phyloP scores from a whole-genome alignment of 495 filamentous ascomycete species.

The Durotheca rogersii region DNA sequence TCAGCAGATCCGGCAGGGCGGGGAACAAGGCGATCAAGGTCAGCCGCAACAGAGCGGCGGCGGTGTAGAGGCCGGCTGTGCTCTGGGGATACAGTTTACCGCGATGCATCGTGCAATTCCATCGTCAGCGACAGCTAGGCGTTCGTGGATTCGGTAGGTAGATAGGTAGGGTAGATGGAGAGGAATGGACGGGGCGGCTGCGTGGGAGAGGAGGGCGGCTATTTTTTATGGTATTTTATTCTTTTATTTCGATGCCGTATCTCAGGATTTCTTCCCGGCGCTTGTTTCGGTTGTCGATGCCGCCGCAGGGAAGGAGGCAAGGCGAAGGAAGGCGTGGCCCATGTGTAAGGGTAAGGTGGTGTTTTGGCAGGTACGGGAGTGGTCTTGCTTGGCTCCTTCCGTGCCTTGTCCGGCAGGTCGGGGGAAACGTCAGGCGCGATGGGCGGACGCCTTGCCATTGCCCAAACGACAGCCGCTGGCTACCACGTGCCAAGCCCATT shows the following conservation, averaged over 20 bases:
- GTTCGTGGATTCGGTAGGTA: neutral
- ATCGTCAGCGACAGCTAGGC: slow-evolving; percentile 52
- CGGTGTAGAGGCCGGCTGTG: slow-evolving; percentile 71
- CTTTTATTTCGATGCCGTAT: neutral
- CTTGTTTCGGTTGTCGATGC: too few relatives aligned
- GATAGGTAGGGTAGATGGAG: neutral
- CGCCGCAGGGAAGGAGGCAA: too few relatives aligned
- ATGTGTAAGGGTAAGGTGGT: neutral
- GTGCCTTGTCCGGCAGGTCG: neutral
- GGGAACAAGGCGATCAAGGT: slow-evolving; percentile 80
- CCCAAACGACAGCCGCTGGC: slow-evolving; percentile 7
- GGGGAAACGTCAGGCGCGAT: slow-evolving; percentile 1
- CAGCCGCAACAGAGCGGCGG: slow-evolving; percentile 76
- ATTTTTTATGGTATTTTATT: too few relatives aligned
- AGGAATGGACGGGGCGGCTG: too few relatives aligned
- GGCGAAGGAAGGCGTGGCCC: too few relatives aligned
- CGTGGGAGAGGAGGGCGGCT: too few relatives aligned
- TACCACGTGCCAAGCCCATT: slow-evolving; percentile 9
- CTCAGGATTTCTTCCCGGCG: too few relatives aligned
- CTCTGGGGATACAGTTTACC: slow-evolving; percentile 54
- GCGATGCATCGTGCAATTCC: slow-evolving; percentile 56
- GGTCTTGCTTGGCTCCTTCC: slow-evolving; percentile 21
- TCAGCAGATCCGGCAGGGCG: slow-evolving; percentile 79
- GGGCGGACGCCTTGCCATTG: neutral
- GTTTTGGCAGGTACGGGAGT: neutral